Conservation (phyloP, 305 asterid species). For the Plantago coronopus region DNA sequence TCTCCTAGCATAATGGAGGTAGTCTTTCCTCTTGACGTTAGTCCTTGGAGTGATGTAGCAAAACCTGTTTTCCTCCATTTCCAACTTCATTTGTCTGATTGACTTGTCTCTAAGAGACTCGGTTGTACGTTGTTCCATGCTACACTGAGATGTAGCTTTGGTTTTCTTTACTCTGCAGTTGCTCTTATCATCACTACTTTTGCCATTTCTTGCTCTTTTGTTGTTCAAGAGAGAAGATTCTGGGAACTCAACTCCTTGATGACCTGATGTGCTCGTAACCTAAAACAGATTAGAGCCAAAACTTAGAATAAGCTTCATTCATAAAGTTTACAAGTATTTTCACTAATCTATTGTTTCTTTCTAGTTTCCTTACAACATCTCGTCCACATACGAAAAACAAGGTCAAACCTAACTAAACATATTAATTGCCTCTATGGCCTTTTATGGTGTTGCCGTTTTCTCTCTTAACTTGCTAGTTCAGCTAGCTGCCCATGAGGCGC, state of each 20-base stretch:
- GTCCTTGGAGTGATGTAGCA: constrained; percentile 57
- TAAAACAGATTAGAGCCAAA: constrained; percentile 22
- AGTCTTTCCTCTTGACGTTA: constrained; percentile 33
- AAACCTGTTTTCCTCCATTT: constrained; percentile 62
- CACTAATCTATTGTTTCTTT: no score
- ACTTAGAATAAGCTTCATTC: background rate
- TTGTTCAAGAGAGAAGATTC: background rate
- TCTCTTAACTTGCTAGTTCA: no score
- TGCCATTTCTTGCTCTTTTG: constrained; percentile 22
- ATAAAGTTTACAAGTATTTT: background rate
- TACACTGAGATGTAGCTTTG: background rate
- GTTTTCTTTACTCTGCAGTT: constrained; percentile 18
- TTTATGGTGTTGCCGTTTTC: no score
- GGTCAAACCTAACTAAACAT: no score
- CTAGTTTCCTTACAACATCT: no score
- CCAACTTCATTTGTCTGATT: constrained; percentile 45
- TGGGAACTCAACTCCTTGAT: background rate
- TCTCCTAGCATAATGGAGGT: constrained; percentile 51
- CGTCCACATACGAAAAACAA: no score
- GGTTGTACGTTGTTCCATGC: background rate
- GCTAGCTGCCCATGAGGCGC: no score
- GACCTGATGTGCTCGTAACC: constrained; percentile 27
- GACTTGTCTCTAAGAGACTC: constrained; percentile 32
- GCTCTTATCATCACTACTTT: constrained; percentile 3
- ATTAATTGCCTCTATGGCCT: no score